Percentiles rank a stretch among this genome's conserved stretches.
phyloP scores from a whole-genome alignment of 345 rosid genomes.

The Eucalyptus sideroxylon region DNA sequence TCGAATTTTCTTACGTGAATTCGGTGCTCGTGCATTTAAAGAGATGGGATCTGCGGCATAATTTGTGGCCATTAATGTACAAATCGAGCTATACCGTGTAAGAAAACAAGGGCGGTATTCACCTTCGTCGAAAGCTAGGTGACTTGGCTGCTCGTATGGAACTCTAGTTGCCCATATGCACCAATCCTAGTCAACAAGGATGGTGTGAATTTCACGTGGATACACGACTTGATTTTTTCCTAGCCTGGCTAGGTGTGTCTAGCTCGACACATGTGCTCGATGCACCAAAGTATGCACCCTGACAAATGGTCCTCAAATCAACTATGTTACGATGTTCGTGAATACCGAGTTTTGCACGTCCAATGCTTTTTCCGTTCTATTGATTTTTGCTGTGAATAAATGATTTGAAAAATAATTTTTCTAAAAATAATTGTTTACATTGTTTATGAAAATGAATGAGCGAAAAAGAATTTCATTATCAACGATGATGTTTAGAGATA shows the following conservation, averaged over 20 bases:
- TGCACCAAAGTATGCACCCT: neutral
- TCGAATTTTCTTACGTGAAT: neutral
- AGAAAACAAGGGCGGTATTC: neutral
- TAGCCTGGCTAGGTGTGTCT: neutral
- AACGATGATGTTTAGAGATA: neutral
- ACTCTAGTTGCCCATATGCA: neutral
- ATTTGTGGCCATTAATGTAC: neutral
- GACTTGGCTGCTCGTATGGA: neutral
- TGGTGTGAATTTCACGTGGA: neutral
- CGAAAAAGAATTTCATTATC: neutral
- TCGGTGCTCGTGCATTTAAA: neutral
- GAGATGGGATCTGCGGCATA: neutral
- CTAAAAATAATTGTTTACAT: neutral
- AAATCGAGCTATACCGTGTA: accelerated
- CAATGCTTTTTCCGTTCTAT: neutral
- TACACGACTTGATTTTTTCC: neutral
- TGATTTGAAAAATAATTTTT: neutral
- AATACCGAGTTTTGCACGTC: neutral
- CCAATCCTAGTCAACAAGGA: neutral
- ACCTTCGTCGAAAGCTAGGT: neutral
- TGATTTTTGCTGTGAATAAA: neutral
- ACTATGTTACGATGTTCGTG: neutral
- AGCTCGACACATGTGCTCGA: neutral
- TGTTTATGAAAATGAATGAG: no score
- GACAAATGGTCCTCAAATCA: neutral